These are phyloP conservation scores for Plasmodium sp. DNA, from an alignment of 169 alveolate species.

Conservation along the genomic window DNA sequence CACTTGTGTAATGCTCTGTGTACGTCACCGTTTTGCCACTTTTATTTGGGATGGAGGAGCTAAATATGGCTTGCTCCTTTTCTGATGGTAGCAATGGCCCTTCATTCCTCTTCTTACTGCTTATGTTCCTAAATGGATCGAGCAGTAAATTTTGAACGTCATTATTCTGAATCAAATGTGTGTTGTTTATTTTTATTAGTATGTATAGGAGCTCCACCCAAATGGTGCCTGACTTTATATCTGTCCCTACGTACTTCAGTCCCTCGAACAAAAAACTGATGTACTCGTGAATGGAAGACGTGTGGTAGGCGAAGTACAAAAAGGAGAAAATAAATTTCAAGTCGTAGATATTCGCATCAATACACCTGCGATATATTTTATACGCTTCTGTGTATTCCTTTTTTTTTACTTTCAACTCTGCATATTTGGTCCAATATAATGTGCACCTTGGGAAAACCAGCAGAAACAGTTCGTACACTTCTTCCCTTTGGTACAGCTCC, in stretches of 20 bases:
- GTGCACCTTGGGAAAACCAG: conserved; percentile 60
- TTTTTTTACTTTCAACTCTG: conserved; percentile 69
- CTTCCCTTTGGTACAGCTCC: conserved; percentile 58
- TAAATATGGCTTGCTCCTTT: conserved; percentile 79
- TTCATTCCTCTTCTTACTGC: background rate
- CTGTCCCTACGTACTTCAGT: conserved; percentile 79
- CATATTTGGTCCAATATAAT: conserved; percentile 64
- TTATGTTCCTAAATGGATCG: conserved; percentile 78
- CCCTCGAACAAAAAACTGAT: conserved; percentile 78
- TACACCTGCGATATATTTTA: conserved; percentile 58
- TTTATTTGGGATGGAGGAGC: conserved; percentile 34
- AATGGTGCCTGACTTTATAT: conserved; percentile 79
- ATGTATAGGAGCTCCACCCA: conserved; percentile 81
- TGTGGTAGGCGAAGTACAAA: conserved; percentile 81
- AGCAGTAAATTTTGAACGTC: conserved; percentile 77
- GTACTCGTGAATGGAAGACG: conserved; percentile 85
- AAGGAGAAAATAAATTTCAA: conserved; percentile 58
- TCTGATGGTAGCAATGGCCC: conserved; percentile 74
- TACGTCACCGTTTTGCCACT: conserved; percentile 9
- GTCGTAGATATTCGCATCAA: conserved; percentile 66
- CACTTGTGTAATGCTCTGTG: conserved; percentile 57
- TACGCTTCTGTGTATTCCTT: conserved; percentile 61
- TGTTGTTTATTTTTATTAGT: conserved; percentile 82
- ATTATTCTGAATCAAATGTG: conserved; percentile 74
- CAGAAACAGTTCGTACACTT: conserved; percentile 46